Evolutionary conservation across 2,329 filamentous ascomycete genomes (phyloP), one percentile per base, ranked within the genome.

Genomic region (Stagonosporopsis tanaceti): DNA sequence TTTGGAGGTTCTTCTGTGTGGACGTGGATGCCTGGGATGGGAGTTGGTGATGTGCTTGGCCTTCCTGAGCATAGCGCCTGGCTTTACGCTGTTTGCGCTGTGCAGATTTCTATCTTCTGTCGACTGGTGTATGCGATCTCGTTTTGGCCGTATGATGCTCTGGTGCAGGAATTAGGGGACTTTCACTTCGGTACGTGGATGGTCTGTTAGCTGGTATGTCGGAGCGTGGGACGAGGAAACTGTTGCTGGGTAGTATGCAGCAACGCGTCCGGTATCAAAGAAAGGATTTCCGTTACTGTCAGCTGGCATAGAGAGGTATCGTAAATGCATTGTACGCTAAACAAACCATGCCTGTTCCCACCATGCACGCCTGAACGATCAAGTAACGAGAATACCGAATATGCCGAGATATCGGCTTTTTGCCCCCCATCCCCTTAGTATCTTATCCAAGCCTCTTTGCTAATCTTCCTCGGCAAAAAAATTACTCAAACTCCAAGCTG

Each of bases 401-500:
- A 30, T 47, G 17, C 47, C 25, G 17, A 11, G 38, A 30, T n/a
- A 17, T 15, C 38, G 20, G 17, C 11, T 39, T 17, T 35, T 17
- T 17, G 34, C 28, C 25, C 30, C 28, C 15, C 5, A 8, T n/a
- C 28, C 25, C 30, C 37, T 14, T 8, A 8, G n/a, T 24, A 8
- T 44, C 14, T 38, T 24, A 6, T 9, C 34, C 34, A 3, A 35
- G 15, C 12, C 25, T 24, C 17, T 7, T 39, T 38, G 24, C 4
- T 7, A 28, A 4, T 8, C 6, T n/a, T 20, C 24, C 15, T 6
- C 14, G 4, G 27, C 15, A 22, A 22, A 40, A 40, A 28, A n/a
- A 35, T 63, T 64, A 75, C 50, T 74, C 72, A 56, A 69, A 72
- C 53, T 77, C 73, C 54, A 75, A 52, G 47, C 71, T 76, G 50